A percentile compares a stretch with the other conserved stretches of the same genome.
Evolutionary conservation across 1,139 yeast species (phyloP).

Genomic region (Saccharomyces hybrid): DNA sequence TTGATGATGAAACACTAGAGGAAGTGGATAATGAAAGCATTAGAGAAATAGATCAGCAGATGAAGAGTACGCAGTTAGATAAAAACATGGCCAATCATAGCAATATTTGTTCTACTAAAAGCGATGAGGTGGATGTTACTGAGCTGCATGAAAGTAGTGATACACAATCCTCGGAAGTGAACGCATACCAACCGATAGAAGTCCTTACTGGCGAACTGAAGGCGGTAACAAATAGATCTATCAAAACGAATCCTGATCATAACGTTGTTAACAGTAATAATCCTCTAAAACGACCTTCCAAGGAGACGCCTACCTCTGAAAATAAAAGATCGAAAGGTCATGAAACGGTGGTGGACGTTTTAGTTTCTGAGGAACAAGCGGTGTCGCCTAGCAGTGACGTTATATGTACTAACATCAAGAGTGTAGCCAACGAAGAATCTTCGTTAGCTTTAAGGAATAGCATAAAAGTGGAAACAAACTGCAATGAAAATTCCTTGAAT

Average conservation of each 20-base stretch:
- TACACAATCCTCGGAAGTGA: background rate
- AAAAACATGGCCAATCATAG: background rate
- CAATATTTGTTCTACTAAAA: background rate
- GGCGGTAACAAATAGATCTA: background rate
- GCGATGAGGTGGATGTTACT: background rate
- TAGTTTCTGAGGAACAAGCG: background rate
- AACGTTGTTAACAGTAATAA: background rate
- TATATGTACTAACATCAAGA: background rate
- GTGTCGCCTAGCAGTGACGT: background rate
- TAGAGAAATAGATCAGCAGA: background rate
- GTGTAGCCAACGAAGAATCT: background rate
- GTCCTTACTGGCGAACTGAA: background rate
- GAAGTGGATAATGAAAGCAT: background rate
- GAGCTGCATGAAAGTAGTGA: background rate
- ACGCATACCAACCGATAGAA: background rate
- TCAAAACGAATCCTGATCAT: background rate
- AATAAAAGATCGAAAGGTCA: background rate
- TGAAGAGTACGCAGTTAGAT: background rate
- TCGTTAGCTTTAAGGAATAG: background rate
- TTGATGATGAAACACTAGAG: background rate
- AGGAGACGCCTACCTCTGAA: background rate
- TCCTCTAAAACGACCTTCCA: background rate
- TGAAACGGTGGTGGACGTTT: background rate
- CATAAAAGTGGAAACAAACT: background rate
- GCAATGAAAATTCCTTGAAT: background rate